A percentile compares a stretch with the other conserved stretches of the same genome.
These are phyloP conservation scores for Sorghum bicolor DNA, from an alignment of 176 grass and related monocot genomes.

Conservation along the genomic window DNA sequence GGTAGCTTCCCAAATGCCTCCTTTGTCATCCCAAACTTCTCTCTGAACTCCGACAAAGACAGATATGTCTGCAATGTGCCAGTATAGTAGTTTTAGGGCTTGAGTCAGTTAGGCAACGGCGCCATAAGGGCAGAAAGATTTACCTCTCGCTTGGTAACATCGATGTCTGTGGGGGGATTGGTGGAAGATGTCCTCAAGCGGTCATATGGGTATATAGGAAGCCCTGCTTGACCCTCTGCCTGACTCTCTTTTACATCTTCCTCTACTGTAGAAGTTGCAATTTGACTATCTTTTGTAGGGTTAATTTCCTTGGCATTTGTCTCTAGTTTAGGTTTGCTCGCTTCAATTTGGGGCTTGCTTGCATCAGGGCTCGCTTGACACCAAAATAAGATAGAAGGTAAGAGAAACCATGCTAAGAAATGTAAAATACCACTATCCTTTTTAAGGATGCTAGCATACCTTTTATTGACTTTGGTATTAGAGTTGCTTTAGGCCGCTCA, in stretches of 20 bases:
- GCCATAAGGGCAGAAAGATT: neutral
- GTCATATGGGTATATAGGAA: slow-evolving; percentile 70
- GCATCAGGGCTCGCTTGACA: slow-evolving; percentile 66
- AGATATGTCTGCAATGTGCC: slow-evolving; percentile 64
- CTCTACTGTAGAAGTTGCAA: slow-evolving; percentile 45
- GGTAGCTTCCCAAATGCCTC: slow-evolving; percentile 90
- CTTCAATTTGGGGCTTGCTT: slow-evolving; percentile 48
- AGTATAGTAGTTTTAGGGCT: slow-evolving; percentile 3
- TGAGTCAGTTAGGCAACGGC: neutral
- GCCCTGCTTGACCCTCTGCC: slow-evolving; percentile 62
- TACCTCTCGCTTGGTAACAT: slow-evolving; percentile 86
- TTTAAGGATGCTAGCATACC: slow-evolving; percentile 46
- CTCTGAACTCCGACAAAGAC: slow-evolving; percentile 68
- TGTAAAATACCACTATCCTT: neutral
- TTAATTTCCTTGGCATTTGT: slow-evolving; percentile 57
- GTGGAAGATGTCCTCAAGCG: slow-evolving; percentile 68
- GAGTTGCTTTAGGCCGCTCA: slow-evolving; percentile 71
- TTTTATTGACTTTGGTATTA: slow-evolving; percentile 98
- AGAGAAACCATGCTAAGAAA: slow-evolving; percentile 19
- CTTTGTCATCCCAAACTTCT: slow-evolving; percentile 91
- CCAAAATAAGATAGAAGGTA: slow-evolving; percentile 39
- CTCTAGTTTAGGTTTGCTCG: slow-evolving; percentile 69
- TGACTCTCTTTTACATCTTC: slow-evolving; percentile 85
- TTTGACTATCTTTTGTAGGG: slow-evolving; percentile 44
- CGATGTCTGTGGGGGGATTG: slow-evolving; percentile 68